Conservation (phyloP, 345 rosid genomes). For the Gossypium rotundifolium region DNA sequence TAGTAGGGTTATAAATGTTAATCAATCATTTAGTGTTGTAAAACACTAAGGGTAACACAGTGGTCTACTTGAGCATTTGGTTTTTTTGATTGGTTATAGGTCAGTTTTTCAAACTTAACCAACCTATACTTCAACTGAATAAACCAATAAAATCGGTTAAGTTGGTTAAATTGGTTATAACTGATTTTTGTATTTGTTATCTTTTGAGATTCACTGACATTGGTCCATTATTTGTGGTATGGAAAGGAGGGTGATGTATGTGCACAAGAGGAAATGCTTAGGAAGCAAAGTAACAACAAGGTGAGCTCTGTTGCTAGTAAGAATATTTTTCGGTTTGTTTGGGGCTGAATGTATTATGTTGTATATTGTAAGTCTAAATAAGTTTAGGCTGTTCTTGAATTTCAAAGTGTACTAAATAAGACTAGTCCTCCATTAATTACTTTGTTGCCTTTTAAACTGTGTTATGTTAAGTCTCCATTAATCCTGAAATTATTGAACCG, state of each 20-base stretch:
- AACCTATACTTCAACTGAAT: too few species aligned
- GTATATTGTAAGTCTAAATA: not conserved
- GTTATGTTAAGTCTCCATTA: too few species aligned
- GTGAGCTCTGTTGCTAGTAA: conserved; percentile 49
- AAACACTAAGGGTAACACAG: not conserved
- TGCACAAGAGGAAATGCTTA: conserved; percentile 68
- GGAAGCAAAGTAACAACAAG: conserved; percentile 46
- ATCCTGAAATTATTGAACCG: too few species aligned
- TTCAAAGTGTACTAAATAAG: not conserved
- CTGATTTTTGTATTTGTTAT: not conserved
- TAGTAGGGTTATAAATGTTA: not conserved
- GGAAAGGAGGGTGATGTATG: conserved; percentile 50
- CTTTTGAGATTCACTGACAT: not conserved
- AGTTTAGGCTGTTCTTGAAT: not conserved
- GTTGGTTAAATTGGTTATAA: too few species aligned
- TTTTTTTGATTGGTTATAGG: too few species aligned
- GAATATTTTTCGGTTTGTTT: conserved; percentile 53
- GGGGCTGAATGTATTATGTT: conserved; percentile 37
- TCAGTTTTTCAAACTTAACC: too few species aligned
- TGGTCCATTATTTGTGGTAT: not conserved
- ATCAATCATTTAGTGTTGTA: not conserved
- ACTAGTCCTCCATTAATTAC: not conserved
- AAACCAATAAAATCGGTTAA: too few species aligned
- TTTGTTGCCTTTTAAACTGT: not conserved
- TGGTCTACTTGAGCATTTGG: too few species aligned